A percentile compares a stretch with the other conserved stretches of the same genome.
These are phyloP conservation scores for Coemansia sp. DNA, from an alignment of 192 early-diverging fungal species.

Conservation along the genomic window DNA sequence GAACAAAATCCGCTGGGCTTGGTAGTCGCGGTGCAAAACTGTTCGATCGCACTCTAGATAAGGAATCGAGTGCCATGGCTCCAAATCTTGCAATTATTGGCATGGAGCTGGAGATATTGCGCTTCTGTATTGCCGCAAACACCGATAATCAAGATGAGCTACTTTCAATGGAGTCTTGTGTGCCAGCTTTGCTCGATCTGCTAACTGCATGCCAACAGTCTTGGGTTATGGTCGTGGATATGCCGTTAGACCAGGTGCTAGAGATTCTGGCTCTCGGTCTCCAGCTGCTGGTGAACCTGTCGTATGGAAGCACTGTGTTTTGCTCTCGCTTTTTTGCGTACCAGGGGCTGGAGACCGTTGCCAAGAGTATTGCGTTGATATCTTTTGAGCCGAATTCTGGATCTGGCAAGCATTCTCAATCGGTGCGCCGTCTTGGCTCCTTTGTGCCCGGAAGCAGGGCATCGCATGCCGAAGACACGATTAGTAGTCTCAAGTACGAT, in stretches of 20 bases:
- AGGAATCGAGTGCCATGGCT: conserved; percentile 12
- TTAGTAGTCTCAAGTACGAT: conserved; percentile 39
- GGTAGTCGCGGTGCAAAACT: neutral
- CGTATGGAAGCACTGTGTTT: conserved; percentile 43
- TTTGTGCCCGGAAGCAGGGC: conserved; percentile 21
- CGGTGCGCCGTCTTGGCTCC: neutral
- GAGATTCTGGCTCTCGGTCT: conserved; percentile 36
- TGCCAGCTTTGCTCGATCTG: conserved; percentile 29
- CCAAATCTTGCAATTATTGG: conserved; percentile 34
- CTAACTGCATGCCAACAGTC: conserved; percentile 35
- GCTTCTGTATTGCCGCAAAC: conserved; percentile 43
- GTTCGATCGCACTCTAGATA: neutral
- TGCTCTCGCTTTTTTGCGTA: conserved; percentile 38
- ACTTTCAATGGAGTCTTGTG: conserved; percentile 20
- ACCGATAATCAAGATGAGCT: conserved; percentile 40
- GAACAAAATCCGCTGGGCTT: neutral
- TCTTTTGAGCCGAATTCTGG: conserved; percentile 18
- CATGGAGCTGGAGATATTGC: conserved; percentile 42
- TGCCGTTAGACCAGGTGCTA: conserved; percentile 10
- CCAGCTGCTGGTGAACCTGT: conserved; percentile 49
- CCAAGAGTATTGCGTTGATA: conserved; percentile 41
- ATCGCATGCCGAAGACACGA: conserved; percentile 15
- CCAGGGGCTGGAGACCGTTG: conserved; percentile 33
- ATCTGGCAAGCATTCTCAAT: neutral
- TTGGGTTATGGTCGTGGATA: neutral